Evolutionary conservation across 129 eudicot species (phyloP), one percentile per base, ranked within the genome.

Genomic region (Pittosporum tobira): DNA sequence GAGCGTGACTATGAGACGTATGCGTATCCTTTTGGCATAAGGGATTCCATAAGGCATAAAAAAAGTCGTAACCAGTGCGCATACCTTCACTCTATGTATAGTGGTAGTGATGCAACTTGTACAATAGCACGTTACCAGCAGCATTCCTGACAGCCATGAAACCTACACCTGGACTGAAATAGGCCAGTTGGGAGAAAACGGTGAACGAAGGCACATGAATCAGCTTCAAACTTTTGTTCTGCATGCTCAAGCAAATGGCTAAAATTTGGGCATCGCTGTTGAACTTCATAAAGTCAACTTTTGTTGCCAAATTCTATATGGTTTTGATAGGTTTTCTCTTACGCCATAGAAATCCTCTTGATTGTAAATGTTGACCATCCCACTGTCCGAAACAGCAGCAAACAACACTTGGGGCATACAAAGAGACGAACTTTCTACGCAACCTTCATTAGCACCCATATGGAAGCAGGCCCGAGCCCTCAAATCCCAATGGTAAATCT

Each of bases 151-250:
- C 43, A 0, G 94, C 98, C 95, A 91, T 86, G 77, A 83, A 75
- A 26, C 98, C 98, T 34, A 95, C 98, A 29, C 72, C 85, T 0
- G 95, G 98, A 59, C 98, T 91, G 61, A 91, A 91, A 61, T 91
- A 2, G 98, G 98, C 98, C 98, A 91, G 71, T 86, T 86, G 1
- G n/a, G 98, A 91, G 75, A 91, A 91, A 45, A 86, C 87, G 3
- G 90, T 91, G 46, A 73, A 78, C 3, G 98, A 91, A 7, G 98
- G 98, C 18, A 83, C 30, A 51, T 91, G 98, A 46, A 91, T 70
- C 85, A 91, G 60, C 66, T 91, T 91, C 57, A 86, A 48, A 27
- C 87, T 78, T 71, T 76, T 83, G 78, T 81, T 91, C 79, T 81
- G 71, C 89, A 80, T 86, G 42, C 76, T 77, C 3, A 95, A 91